Base-by-base conservation (phyloP, 495 filamentous ascomycete genomes). In the Penicillium paradoxum region DNA sequence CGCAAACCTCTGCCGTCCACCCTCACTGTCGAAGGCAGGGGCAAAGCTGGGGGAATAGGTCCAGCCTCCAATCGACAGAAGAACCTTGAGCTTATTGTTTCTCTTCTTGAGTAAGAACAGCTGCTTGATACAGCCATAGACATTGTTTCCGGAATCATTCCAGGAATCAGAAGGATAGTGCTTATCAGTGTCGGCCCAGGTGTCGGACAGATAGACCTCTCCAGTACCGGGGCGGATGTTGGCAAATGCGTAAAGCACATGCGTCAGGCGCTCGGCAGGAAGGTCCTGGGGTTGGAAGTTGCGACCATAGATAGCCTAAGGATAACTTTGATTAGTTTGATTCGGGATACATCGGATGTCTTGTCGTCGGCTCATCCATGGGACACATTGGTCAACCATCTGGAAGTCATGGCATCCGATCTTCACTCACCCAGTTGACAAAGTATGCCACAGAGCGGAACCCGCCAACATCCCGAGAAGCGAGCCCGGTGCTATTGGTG, bases 51-150 rank as follows among this genome's bases (percentile, higher is more conserved):
- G 59, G 53, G 84, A 85, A 65, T 91, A 93, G 5, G 65, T 68
- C 90, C 90, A 95, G 21, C 90, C 90, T 45, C 90, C 90, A 29
- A 75, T 66, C 13, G 67, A 69, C 3, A 75, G 54, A 17, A 95
- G 78, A 5, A 91, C 77, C 67, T 95, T 95, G 38, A 96, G 73
- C 53, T 89, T 81, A 43, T 89, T 83, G 69, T 95, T 87, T 45
- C 74, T 70, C 55, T 84, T 82, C 75, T 95, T 95, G 33, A 89
- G 81, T 4, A 95, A 73, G 69, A 84, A 87, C 9, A 96, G 79
- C 71, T 95, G 89, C 75, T 95, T 96, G 24, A 91, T 63, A 68
- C 86, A 91, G 40, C 90, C 90, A 73, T 95, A 95, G 49, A 93
- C 77, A 68, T 95, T 93, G 43, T 77, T 86, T 18, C 86, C 80